These are phyloP conservation scores for Ramalina intermedia DNA, from an alignment of 495 filamentous ascomycete species.

Conservation along the genomic window DNA sequence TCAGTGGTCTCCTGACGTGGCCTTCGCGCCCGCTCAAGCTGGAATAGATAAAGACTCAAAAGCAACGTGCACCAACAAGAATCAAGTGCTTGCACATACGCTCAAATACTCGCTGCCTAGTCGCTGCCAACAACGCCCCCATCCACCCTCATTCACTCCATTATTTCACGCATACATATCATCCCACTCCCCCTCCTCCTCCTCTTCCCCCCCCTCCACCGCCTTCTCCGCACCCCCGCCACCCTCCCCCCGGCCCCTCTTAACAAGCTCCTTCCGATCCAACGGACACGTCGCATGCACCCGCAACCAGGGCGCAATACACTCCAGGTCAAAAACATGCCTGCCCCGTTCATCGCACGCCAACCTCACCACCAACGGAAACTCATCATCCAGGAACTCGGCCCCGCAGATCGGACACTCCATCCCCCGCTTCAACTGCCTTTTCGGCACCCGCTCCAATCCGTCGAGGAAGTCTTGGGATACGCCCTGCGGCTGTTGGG, in stretches of 20 bases:
- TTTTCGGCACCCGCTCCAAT: conserved; percentile 33
- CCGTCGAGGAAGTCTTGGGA: conserved; percentile 65
- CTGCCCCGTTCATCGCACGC: conserved; percentile 52
- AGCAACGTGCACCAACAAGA: no score
- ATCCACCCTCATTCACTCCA: no score
- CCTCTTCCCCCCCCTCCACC: conserved; percentile 22
- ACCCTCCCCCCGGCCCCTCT: conserved; percentile 58
- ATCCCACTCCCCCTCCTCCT: conserved; percentile 43
- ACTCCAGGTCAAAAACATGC: conserved; percentile 86
- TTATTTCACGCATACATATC: conserved; percentile 52
- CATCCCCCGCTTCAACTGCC: conserved; percentile 48
- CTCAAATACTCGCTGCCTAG: neutral
- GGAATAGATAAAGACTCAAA: no score
- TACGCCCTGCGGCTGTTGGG: conserved; percentile 56
- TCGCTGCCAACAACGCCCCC: neutral
- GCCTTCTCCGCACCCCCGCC: conserved; percentile 31
- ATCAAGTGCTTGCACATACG: no score
- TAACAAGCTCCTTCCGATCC: conserved; percentile 64
- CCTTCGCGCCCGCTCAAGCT: no score
- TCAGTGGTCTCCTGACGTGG: no score
- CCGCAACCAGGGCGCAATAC: conserved; percentile 82
- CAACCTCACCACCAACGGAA: conserved; percentile 74
- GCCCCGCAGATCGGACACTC: conserved; percentile 69
- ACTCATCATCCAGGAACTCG: conserved; percentile 27
- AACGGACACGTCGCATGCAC: conserved; percentile 82